These are phyloP conservation scores for Penicillium alfredii DNA, from an alignment of 495 filamentous ascomycete species.

Conservation along the genomic window DNA sequence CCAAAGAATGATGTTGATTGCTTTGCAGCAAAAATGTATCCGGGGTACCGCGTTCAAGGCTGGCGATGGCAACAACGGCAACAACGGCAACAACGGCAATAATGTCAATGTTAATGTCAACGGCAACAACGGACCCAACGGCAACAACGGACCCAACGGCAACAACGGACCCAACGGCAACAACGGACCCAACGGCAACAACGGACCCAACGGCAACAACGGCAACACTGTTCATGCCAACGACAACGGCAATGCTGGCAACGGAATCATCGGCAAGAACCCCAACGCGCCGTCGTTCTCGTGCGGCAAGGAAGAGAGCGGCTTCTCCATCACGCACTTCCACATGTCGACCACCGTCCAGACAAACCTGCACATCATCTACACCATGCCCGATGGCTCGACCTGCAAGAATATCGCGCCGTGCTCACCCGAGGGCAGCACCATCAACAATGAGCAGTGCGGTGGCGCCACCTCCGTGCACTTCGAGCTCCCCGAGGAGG, in stretches of 20 bases:
- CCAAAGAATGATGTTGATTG: too few species aligned
- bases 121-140: too few species aligned
- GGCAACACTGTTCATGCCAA: constrained; percentile 1
- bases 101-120: too few species aligned
- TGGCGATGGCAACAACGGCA: too few species aligned
- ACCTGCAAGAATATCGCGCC: constrained; percentile 66
- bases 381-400: constrained; percentile 71
- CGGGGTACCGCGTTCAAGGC: constrained; percentile 44
- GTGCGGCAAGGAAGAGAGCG: constrained; percentile 43
- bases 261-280: too few species aligned
- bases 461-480: constrained; percentile 79
- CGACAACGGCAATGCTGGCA: too few species aligned
- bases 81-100: too few species aligned
- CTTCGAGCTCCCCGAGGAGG: constrained; percentile 62
- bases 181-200: too few species aligned
- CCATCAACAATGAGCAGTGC: constrained; percentile 76
- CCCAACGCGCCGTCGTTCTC: constrained; percentile 52
- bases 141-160: too few species aligned
- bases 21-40: constrained; percentile 53
- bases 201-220: constrained; percentile 32
- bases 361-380: constrained; percentile 73
- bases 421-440: constrained; percentile 59
- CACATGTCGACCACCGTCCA: constrained; percentile 67
- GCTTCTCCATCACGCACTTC: constrained; percentile 70
- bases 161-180: too few species aligned